These are phyloP conservation scores for Rhipidocladum racemiflorum DNA, from an alignment of 176 grass and related monocot genomes.

Conservation along the genomic window DNA sequence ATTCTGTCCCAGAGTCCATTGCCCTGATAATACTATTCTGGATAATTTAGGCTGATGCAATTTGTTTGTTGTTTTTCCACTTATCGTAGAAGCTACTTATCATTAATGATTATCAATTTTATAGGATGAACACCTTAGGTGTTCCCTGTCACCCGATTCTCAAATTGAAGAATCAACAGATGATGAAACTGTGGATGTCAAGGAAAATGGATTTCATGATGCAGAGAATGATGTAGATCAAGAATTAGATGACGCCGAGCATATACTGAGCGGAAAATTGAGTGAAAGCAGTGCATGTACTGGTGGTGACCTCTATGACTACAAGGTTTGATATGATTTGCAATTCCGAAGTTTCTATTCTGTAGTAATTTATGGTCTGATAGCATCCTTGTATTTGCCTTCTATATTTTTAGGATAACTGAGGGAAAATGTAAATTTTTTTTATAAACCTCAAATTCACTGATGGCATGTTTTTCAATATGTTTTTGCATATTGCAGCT, in stretches of 20 bases:
- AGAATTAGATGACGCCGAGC: slow-evolving; percentile 59
- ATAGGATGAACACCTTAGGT: slow-evolving; percentile 77
- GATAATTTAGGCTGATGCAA: background rate
- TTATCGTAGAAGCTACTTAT: background rate
- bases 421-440: background rate
- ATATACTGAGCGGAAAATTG: slow-evolving; percentile 78
- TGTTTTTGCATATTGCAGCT: background rate
- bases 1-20: slow-evolving; percentile 11
- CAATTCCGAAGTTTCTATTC: slow-evolving; percentile 15
- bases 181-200: slow-evolving; percentile 63
- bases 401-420: background rate
- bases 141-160: slow-evolving; percentile 81
- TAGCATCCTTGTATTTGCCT: slow-evolving; percentile 9
- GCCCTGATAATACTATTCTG: slow-evolving; percentile 11
- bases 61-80: background rate
- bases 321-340: slow-evolving; percentile 67
- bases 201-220: slow-evolving; percentile 92
- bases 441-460: background rate
- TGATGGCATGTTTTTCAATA: background rate
- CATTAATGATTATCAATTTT: slow-evolving; percentile 31
- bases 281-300: slow-evolving; percentile 83
- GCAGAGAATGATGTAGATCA: slow-evolving; percentile 90
- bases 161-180: slow-evolving; percentile 80
- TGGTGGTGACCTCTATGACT: slow-evolving; percentile 67
- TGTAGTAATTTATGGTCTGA: background rate